phyloP scores from a whole-genome alignment of 768 basidiomycete genomes.

The Suillus weaverae region DNA sequence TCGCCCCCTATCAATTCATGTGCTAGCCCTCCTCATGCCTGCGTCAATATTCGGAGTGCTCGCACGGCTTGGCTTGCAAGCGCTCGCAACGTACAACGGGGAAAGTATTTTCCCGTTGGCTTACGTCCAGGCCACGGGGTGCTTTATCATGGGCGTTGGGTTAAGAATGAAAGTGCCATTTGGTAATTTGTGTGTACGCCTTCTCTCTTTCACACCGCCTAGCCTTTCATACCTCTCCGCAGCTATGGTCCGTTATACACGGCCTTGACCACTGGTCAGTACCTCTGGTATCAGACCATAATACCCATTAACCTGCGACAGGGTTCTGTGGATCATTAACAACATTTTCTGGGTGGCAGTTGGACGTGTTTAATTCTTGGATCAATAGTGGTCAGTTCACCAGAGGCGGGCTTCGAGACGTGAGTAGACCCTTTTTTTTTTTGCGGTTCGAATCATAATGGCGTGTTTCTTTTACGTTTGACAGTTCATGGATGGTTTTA shows the following conservation, averaged over 20 bases:
- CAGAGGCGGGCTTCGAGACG: slow-evolving; percentile 70
- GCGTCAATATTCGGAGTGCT: slow-evolving; percentile 86
- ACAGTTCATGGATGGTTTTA: slow-evolving; percentile 86
- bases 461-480: slow-evolving; percentile 5
- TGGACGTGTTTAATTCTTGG: slow-evolving; percentile 86
- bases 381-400: slow-evolving; percentile 58
- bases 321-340: slow-evolving; percentile 97
- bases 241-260: slow-evolving; percentile 91
- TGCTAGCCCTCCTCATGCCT: slow-evolving; percentile 73
- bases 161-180: slow-evolving; percentile 72
- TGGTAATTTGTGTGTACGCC: slow-evolving; percentile 78
- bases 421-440: slow-evolving; percentile 35
- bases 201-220: slow-evolving; percentile 8
- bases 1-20: slow-evolving; percentile 58
- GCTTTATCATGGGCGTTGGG: slow-evolving; percentile 86
- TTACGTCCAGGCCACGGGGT: slow-evolving; percentile 86
- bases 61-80: slow-evolving; percentile 74
- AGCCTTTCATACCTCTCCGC: slow-evolving; percentile 13
- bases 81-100: slow-evolving; percentile 74
- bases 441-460: not conserved
- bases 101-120: slow-evolving; percentile 76
- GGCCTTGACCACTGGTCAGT: slow-evolving; percentile 78
- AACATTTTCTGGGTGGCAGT: slow-evolving; percentile 95
- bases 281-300: not conserved
- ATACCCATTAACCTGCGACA: slow-evolving; percentile 23